phyloP scores from a whole-genome alignment of 1,139 yeast species.

The Yamadazyma taylorii region DNA sequence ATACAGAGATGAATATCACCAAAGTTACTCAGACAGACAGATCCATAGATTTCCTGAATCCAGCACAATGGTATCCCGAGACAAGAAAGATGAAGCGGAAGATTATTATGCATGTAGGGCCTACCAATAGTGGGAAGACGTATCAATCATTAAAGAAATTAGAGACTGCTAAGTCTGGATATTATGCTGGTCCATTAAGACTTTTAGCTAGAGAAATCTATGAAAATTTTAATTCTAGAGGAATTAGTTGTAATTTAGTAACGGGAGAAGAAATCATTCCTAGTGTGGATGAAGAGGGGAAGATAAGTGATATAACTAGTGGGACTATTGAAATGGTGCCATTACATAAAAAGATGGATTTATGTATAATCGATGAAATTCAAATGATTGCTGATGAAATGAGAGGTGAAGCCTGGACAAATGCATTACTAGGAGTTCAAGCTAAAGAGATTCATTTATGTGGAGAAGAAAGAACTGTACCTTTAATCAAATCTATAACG shows the following conservation, averaged over 20 bases:
- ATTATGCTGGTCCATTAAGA: constrained; percentile 93
- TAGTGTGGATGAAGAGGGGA: constrained; percentile 66
- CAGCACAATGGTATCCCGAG: constrained; percentile 85
- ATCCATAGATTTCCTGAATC: constrained; percentile 57
- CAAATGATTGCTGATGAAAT: constrained; percentile 84
- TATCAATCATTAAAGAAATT: constrained; percentile 74
- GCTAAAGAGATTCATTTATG: constrained; percentile 89
- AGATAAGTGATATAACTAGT: constrained; percentile 69
- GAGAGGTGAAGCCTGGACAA: constrained; percentile 96
- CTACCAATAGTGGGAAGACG: constrained; percentile 97
- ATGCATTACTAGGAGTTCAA: constrained; percentile 81
- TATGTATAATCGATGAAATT: constrained; percentile 92
- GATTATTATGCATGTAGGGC: constrained; percentile 90
- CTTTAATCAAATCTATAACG: constrained; percentile 58
- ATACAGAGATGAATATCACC: constrained; percentile 17
- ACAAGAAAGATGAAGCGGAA: constrained; percentile 81
- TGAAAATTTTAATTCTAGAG: constrained; percentile 69
- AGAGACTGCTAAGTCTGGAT: constrained; percentile 72
- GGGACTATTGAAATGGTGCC: constrained; percentile 97
- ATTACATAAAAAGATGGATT: constrained; percentile 63
- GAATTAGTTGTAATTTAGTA: constrained; percentile 72
- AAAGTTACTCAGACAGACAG: constrained; percentile 16
- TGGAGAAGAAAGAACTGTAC: constrained; percentile 86
- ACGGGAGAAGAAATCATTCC: constrained; percentile 93
- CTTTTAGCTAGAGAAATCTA: constrained; percentile 88